phyloP scores from a whole-genome alignment of 2,329 filamentous ascomycete genomes.

The Ceratocystis cubensis region DNA sequence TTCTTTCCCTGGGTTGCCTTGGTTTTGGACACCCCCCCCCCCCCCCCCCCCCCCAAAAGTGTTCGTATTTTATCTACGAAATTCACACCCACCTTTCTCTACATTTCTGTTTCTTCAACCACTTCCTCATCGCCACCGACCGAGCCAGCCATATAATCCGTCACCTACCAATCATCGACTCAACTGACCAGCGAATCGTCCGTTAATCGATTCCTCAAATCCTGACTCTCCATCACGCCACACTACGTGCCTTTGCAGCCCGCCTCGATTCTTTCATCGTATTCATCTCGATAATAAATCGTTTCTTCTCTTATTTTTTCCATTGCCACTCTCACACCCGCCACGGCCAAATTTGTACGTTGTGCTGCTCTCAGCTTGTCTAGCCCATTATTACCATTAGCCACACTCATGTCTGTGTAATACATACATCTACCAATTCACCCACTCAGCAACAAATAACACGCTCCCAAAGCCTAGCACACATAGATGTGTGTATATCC shows the following conservation, averaged over 20 bases:
- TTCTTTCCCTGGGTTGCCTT: not conserved
- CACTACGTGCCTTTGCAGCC: not conserved
- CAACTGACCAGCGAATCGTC: not conserved
- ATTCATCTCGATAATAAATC: not conserved
- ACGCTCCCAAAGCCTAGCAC: no score
- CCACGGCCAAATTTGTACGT: not conserved
- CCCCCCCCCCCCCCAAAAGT: not conserved
- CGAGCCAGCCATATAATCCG: not conserved
- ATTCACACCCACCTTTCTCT: slow-evolving; percentile 18
- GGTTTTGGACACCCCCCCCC: not conserved
- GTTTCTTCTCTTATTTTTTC: not conserved
- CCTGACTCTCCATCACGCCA: not conserved
- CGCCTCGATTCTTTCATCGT: not conserved
- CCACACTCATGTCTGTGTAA: no score
- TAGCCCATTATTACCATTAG: not conserved
- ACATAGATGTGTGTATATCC: no score
- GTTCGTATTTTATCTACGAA: not conserved
- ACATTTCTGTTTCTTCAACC: slow-evolving; percentile 12
- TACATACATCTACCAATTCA: no score
- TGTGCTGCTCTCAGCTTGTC: not conserved
- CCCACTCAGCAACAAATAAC: no score
- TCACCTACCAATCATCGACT: not conserved
- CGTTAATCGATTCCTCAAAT: not conserved
- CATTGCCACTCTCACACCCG: slow-evolving; percentile 1
- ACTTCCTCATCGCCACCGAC: not conserved